Evolutionary conservation across 192 early-diverging fungal genomes (phyloP), one percentile per base, ranked within the genome.

Genomic region (Coemansia sp.): DNA sequence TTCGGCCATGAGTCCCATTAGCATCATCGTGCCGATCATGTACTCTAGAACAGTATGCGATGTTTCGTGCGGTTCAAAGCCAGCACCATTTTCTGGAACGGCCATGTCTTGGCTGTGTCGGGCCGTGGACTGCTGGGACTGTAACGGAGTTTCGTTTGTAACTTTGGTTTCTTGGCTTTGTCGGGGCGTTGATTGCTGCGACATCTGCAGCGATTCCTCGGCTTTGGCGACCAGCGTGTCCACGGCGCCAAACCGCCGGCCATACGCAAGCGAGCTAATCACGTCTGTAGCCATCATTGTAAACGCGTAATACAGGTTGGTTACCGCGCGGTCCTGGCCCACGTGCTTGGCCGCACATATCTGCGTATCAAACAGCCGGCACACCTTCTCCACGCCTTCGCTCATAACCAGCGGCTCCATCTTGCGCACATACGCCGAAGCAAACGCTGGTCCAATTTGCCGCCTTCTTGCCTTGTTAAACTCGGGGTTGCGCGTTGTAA

Each of bases 251-350:
- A 71, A 61, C 31, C 47, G 21, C 4, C 37, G 48, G 9, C 69
- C 69, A 44, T 60, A 65, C 9, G 58, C 69, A 37, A 71, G 48
- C 1, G 58, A 60, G 42, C 69, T 66, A 23, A 71, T 55, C 9
- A 71, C 24, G 18, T 71, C 69, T 0, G 64, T 65, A 17, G 69
- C 36, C 69, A 71, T 71, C 67, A 63, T 69, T 1, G 56, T 58
- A 31, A 69, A 63, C 47, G 67, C 44, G 26, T 46, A 54, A 48
- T 69, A 59, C 9, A 63, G 8, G 26, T 69, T 69, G 18, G 44
- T 54, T 21, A 9, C 14, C 4, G 51, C 38, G 15, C 11, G 42
- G 15, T 11, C 6, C n/a, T 11, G 5, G n/a, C 17, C 7, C 25
- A 8, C 9, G 4, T 3, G 1, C 18, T 40, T 53, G 38, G 61